These are phyloP conservation scores for Lithospermum erythrorhizon DNA, from an alignment of 257 asterid species.

Conservation along the genomic window DNA sequence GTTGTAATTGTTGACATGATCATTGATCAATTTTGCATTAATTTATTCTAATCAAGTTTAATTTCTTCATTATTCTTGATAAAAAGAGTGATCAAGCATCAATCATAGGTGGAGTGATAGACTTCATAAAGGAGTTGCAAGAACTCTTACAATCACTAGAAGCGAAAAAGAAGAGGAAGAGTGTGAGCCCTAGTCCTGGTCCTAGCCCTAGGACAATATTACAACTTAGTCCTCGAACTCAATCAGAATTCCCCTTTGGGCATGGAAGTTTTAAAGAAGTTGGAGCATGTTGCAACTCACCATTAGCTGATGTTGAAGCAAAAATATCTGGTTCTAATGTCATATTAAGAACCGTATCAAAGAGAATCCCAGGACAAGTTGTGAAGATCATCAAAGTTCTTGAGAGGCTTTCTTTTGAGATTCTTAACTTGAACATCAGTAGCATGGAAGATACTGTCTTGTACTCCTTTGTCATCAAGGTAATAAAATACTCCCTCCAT, in stretches of 20 bases:
- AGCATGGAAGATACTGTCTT: slow-evolving; percentile 98
- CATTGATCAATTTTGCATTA: background rate
- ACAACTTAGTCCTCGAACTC: slow-evolving; percentile 37
- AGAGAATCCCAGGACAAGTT: slow-evolving; percentile 59
- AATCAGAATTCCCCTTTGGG: slow-evolving; percentile 17
- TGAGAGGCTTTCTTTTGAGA: slow-evolving; percentile 61
- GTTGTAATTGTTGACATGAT: no score
- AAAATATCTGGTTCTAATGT: slow-evolving; percentile 73
- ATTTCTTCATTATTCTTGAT: background rate
- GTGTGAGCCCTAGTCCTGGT: slow-evolving; percentile 52
- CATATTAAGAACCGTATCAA: slow-evolving; percentile 51
- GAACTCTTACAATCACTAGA: slow-evolving; percentile 66
- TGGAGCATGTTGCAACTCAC: slow-evolving; percentile 84
- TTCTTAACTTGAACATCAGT: slow-evolving; percentile 79
- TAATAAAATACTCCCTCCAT: slow-evolving; percentile 7
- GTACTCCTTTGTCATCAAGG: slow-evolving; percentile 85
- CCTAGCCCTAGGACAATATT: slow-evolving; percentile 42
- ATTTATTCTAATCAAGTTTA: background rate
- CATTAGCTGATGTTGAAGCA: slow-evolving; percentile 77
- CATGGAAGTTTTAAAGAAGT: slow-evolving; percentile 43
- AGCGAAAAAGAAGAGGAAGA: slow-evolving; percentile 59
- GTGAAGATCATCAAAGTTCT: slow-evolving; percentile 54
- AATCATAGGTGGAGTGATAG: slow-evolving; percentile 80
- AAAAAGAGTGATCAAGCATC: slow-evolving; percentile 94
- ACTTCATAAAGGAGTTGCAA: slow-evolving; percentile 92